Conservation (phyloP, 345 rosid genomes). For the Citrus medica region DNA sequence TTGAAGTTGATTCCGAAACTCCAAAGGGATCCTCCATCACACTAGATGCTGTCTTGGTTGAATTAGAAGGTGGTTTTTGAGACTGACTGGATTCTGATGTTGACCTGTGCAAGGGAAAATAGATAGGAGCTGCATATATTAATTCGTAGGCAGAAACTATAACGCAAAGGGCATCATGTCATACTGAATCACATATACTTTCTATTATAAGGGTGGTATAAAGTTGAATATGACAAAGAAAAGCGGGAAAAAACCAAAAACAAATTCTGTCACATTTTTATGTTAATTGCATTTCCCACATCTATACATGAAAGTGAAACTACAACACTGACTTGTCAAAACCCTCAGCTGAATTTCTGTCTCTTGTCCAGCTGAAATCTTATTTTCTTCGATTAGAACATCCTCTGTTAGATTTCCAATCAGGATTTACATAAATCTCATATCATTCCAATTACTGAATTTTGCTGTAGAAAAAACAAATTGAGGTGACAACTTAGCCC, state of each 20-base stretch:
- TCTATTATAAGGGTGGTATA: neutral
- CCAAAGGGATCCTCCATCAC: slow-evolving; percentile 59
- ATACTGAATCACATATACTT: neutral
- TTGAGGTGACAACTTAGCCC: neutral
- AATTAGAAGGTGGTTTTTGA: slow-evolving; percentile 33
- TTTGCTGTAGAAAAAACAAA: neutral
- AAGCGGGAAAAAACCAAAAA: neutral
- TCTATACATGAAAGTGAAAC: neutral
- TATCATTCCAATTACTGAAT: neutral
- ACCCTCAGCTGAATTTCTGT: neutral
- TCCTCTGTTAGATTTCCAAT: neutral
- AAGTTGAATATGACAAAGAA: neutral
- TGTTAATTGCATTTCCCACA: neutral
- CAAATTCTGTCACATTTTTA: neutral
- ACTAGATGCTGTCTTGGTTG: slow-evolving; percentile 40
- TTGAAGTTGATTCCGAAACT: slow-evolving; percentile 47
- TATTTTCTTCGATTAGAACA: neutral
- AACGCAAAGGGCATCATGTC: neutral
- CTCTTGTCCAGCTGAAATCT: neutral
- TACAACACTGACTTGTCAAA: neutral
- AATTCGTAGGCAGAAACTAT: neutral
- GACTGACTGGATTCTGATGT: slow-evolving; percentile 38
- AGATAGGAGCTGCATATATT: neutral
- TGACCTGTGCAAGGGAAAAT: slow-evolving; percentile 39
- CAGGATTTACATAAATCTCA: neutral